Evolutionary conservation across 495 filamentous ascomycete genomes (phyloP).

Genomic region (Articulospora tetracladia): DNA sequence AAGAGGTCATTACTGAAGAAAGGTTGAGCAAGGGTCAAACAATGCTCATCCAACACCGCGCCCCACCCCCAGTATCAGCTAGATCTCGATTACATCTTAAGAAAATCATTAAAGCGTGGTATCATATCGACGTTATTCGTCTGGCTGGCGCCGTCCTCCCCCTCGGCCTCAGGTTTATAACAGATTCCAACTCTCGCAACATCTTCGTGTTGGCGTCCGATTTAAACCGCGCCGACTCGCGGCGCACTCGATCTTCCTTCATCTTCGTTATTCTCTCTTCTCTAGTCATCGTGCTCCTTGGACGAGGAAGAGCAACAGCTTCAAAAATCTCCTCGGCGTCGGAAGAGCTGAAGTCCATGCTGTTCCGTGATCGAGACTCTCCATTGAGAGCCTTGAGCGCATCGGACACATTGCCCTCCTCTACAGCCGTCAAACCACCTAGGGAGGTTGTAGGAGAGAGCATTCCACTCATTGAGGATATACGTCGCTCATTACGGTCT

Average conservation of each 20-base stretch:
- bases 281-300: conserved; percentile 70
- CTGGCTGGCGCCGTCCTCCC: conserved; percentile 31
- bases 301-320: conserved; percentile 72
- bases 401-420: conserved; percentile 73
- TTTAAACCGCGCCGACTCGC: conserved; percentile 64
- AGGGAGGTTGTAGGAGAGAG: conserved; percentile 76
- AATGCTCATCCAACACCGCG: background rate
- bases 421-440: conserved; percentile 79
- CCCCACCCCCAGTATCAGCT: background rate
- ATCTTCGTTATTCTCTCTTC: conserved; percentile 88
- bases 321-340: conserved; percentile 85
- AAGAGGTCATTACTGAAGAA: background rate
- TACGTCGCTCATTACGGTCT: conserved; percentile 63
- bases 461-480: conserved; percentile 66
- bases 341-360: conserved; percentile 36
- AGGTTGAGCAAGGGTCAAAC: background rate
- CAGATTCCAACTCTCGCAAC: conserved; percentile 87
- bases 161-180: conserved; percentile 69
- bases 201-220: conserved; percentile 78
- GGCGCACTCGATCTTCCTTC: conserved; percentile 75
- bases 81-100: background rate
- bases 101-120: conserved; percentile 14
- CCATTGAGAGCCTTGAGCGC: conserved; percentile 75
- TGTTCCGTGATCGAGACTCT: conserved; percentile 37
- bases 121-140: conserved; percentile 28